These are phyloP conservation scores for Endoconidiophora laricicola DNA, from an alignment of 2,329 filamentous ascomycete species.

Conservation along the genomic window DNA sequence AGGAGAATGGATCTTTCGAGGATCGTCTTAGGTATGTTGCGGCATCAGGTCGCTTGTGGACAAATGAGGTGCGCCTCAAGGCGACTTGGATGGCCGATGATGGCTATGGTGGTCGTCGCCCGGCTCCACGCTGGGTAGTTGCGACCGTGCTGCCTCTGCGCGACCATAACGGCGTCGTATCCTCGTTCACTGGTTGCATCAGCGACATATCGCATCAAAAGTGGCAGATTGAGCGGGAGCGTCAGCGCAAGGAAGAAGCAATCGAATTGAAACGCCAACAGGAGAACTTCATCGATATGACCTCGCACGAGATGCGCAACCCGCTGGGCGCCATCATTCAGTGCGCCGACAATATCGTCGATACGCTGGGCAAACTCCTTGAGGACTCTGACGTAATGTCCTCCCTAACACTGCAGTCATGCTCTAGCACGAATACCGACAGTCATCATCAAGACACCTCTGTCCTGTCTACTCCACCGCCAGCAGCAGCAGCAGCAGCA, in stretches of 20 bases:
- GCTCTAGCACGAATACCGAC: background rate
- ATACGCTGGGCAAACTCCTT: conserved; percentile 27
- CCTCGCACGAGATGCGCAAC: conserved; percentile 56
- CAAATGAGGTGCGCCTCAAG: conserved; percentile 32
- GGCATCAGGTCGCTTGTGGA: conserved; percentile 26
- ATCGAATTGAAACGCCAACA: conserved; percentile 50
- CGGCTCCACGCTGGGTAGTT: conserved; percentile 31
- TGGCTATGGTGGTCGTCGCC: conserved; percentile 25
- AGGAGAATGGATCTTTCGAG: conserved; percentile 26
- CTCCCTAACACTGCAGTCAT: background rate
- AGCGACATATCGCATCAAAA: conserved; percentile 33
- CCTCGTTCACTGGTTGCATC: conserved; percentile 30
- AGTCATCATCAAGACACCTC: background rate
- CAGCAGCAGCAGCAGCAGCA: too few relatives aligned
- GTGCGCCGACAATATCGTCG: conserved; percentile 53
- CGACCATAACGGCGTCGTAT: conserved; percentile 28
- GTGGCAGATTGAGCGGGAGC: conserved; percentile 34
- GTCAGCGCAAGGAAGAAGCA: conserved; percentile 34
- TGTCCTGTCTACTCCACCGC: background rate
- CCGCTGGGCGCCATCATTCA: conserved; percentile 58
- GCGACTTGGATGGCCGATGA: conserved; percentile 31
- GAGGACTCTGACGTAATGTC: conserved; percentile 21
- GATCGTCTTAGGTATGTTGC: conserved; percentile 25
- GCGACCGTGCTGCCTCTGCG: conserved; percentile 34
- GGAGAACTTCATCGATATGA: conserved; percentile 69